Evolutionary conservation across 2,329 filamentous ascomycete genomes (phyloP), one percentile per base, ranked within the genome.

Genomic region (Colletotrichum chrysophilum): DNA sequence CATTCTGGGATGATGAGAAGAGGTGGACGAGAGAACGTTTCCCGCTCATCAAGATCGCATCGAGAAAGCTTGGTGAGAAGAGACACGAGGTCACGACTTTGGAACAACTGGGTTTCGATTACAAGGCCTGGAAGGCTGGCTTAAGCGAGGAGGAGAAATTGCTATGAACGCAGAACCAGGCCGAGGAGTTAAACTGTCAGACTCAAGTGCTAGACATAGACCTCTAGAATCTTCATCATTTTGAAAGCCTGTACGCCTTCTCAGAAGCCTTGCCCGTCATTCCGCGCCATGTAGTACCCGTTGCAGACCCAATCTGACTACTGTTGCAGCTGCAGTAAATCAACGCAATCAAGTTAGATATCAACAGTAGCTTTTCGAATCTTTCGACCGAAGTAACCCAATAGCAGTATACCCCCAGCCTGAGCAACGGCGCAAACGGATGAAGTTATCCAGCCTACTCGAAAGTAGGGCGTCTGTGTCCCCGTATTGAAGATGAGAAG

Each of bases 41-140:
- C 12, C 85, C 85, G 1, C 79, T 83, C 55, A 87, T 87, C 69
- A 87, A 87, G 79, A 71, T 83, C 4, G 86, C 85, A 4, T 83
- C 81, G 8, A 79, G 84, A 3, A 82, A 80, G 2, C 77, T 85
- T 18, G 85, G 86, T 0, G 82, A 83, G 7, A 79, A 79, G 69
- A 80, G 84, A 21, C 80, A 82, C 13, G 78, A 84, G 61, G 75
- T 87, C 4, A 83, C 75, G 67, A 83, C 77, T 13, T 73, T 87
- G 16, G 79, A 84, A 67, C 94, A 97, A 78, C 86, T 87, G 7
- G 85, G 85, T 0, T 87, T 87, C 55, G 82, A 85, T 28, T 87
- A 82, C 48, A 76, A 81, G 3, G 78, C 78, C 16, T 84, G 81
- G 80, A 81, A 81, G 76, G 73, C 73, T 5, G 70, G 73, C 18